Evolutionary conservation across 305 asterid species (phyloP), one percentile per base, ranked within the genome.

Genomic region (Solanum hybrid): DNA sequence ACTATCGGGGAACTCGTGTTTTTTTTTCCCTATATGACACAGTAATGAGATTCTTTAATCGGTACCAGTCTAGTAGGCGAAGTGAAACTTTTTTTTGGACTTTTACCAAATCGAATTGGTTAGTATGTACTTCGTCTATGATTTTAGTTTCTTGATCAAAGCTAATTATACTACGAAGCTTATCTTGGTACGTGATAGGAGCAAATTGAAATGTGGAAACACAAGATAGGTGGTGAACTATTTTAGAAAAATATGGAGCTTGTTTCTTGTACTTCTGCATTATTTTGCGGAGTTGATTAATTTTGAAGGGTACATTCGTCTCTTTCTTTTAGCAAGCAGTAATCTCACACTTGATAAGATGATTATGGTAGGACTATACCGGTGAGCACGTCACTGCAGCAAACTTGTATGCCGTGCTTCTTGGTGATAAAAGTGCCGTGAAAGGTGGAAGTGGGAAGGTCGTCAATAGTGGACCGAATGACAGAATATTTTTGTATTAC

Each of bases 381-480:
- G 98, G 99, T 8, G 92, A 94, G 51, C 90, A 94, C 32, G 99
- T 96, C 27, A 96, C 92, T 8, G 88, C 92, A 1, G 94, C 93
- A 51, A 97, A 97, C 90, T 88, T 96, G 9, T 94, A 90, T 26
- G 99, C 99, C 4, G 99, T 95, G 77, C 93, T 97, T 6, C 96
- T 95, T 26, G 99, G 99, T 34, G 94, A 97, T 88, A 94, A 91
- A 90, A 91, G 27, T 37, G 94, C 93, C 1, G 90, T 95, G 20
- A 95, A 92, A 91, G 98, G 99, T 36, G 99, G 98, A 73, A 95
- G 95, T 35, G 95, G 98, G 22, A 96, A 96, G 91, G 98, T 97
- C 5, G 92, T 97, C 4, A 81, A 93, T 17, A 97, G 98, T 88
- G 93, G 91, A 34, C 93, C 95, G 5, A 89, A 94, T 40, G 99